These are phyloP conservation scores for Annulohypoxylon moriforme DNA, from an alignment of 495 filamentous ascomycete species.

Conservation along the genomic window DNA sequence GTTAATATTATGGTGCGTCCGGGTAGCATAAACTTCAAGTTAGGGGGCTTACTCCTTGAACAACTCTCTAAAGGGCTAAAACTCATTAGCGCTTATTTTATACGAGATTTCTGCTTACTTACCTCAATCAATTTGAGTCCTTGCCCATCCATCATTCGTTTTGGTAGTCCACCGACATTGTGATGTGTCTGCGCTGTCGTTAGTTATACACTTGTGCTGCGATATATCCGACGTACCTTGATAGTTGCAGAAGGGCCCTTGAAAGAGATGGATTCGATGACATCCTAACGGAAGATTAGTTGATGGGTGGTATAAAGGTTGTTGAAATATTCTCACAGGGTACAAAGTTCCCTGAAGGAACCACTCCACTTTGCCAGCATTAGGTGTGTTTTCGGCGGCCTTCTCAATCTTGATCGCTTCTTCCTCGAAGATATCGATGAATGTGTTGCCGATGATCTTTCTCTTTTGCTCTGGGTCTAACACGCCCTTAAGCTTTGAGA, in stretches of 20 bases:
- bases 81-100: not conserved
- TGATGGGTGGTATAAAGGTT: not conserved
- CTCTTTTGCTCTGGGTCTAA: constrained; percentile 89
- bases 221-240: no score
- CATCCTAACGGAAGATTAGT: constrained; percentile 61
- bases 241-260: constrained; percentile 85
- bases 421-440: constrained; percentile 90
- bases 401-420: constrained; percentile 81
- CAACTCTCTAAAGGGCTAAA: constrained; percentile 27
- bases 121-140: constrained; percentile 72
- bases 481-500: constrained; percentile 78
- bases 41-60: constrained; percentile 40
- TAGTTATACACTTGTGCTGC: not conserved
- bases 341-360: constrained; percentile 89
- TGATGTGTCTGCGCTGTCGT: constrained; percentile 64
- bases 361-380: constrained; percentile 78
- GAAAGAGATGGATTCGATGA: constrained; percentile 85
- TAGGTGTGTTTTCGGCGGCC: constrained; percentile 68
- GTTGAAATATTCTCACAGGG: constrained; percentile 52
- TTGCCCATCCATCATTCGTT: constrained; percentile 66
- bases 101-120: constrained; percentile 45
- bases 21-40: not conserved
- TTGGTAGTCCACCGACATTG: constrained; percentile 80
- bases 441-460: constrained; percentile 87
- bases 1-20: not conserved